phyloP scores from a whole-genome alignment of 257 asterid species.

The Fraxinus pennsylvanica region DNA sequence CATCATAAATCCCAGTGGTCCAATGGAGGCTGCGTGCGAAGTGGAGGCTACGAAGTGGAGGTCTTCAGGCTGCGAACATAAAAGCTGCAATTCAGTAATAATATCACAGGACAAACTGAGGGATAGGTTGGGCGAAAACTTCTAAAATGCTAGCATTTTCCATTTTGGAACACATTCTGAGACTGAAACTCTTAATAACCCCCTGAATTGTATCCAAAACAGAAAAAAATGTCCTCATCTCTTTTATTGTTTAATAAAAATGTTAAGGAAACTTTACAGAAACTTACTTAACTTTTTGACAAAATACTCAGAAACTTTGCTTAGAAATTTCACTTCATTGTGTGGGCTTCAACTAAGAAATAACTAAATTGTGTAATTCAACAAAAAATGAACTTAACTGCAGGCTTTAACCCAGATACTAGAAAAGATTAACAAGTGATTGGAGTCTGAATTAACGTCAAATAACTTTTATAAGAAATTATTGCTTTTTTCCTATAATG shows the following conservation, averaged over 20 bases:
- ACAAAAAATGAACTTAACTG: not conserved
- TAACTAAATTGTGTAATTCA: not conserved
- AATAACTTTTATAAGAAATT: not conserved
- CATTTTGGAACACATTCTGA: not conserved
- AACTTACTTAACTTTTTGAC: not conserved
- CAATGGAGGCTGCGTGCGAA: too few relatives aligned
- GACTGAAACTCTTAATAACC: not conserved
- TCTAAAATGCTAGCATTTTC: not conserved
- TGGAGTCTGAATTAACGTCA: not conserved
- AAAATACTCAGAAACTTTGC: not conserved
- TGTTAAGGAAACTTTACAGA: not conserved
- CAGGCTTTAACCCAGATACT: not conserved
- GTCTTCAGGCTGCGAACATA: too few relatives aligned
- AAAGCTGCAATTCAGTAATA: slow-evolving; percentile 10
- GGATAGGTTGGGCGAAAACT: not conserved
- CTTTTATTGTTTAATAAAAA: not conserved
- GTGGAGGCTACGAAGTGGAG: too few relatives aligned
- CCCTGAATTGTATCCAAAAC: not conserved
- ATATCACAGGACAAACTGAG: not conserved
- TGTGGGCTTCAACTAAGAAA: not conserved
- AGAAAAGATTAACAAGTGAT: not conserved
- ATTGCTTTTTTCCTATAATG: too few relatives aligned
- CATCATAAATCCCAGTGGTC: too few relatives aligned
- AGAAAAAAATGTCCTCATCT: not conserved
- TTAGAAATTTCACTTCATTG: not conserved